Percentiles rank a stretch among this genome's conserved stretches.
Conservation (phyloP, 2,329 filamentous ascomycete species). For the Albophoma yamanashiensis region DNA sequence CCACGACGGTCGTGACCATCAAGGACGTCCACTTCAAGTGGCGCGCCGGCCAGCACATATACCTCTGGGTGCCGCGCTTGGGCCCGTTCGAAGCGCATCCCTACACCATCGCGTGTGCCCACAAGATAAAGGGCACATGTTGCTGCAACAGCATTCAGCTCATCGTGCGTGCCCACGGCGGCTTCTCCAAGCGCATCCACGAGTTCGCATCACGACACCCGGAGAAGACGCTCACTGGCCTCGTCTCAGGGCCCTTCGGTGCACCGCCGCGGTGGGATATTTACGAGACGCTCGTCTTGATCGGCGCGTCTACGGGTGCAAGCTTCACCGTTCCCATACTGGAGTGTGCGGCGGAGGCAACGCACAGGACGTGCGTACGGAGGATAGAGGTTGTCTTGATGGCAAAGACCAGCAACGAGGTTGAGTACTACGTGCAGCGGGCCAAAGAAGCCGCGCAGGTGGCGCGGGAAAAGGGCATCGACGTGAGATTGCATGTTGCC, state of each 20-base stretch:
- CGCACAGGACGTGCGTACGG: constrained; percentile 33
- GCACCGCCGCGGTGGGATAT: constrained; percentile 43
- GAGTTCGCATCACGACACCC: constrained; percentile 29
- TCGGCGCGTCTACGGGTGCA: constrained; percentile 52
- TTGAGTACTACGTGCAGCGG: constrained; percentile 43
- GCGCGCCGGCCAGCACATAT: constrained; percentile 49
- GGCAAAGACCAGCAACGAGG: constrained; percentile 40
- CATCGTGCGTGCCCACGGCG: constrained; percentile 42
- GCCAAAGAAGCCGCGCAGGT: constrained; percentile 32
- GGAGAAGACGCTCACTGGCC: constrained; percentile 20
- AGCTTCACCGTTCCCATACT: constrained; percentile 51
- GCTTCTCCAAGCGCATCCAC: constrained; percentile 46
- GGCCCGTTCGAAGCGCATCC: constrained; percentile 47
- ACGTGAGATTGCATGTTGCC: constrained; percentile 41
- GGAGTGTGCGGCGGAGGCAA: constrained; percentile 37
- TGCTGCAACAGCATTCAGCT: constrained; percentile 50
- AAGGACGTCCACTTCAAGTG: constrained; percentile 49
- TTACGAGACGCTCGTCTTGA: constrained; percentile 48
- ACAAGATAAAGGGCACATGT: constrained; percentile 37
- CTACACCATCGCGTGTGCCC: constrained; percentile 50
- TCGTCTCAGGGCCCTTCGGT: constrained; percentile 47
- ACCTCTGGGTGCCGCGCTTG: constrained; percentile 47
- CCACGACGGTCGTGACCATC: constrained; percentile 46
- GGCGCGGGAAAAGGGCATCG: constrained; percentile 30
- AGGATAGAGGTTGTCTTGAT: constrained; percentile 43